Evolutionary conservation across 495 filamentous ascomycete genomes (phyloP), one percentile per base, ranked within the genome.

Genomic region (Aspergillus indologenus): DNA sequence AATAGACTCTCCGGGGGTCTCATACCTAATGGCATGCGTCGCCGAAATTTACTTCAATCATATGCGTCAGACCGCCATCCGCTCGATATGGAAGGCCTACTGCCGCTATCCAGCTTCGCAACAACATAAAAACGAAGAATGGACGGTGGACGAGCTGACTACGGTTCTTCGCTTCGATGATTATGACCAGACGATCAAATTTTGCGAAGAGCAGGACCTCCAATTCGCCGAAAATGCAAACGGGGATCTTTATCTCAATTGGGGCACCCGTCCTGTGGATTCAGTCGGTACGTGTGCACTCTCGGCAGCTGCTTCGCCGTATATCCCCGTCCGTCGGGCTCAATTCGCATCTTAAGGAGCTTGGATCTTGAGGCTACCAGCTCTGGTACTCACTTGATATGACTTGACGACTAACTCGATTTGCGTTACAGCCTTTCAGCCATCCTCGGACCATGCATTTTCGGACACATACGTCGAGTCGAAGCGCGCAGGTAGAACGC

Each of bases 21-120:
- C 93, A 0, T 98, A 96, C 71, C 81, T 92, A 19, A 93, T 95
- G 88, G 93, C 89, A 6, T 97, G 93, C 69, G 87, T 96, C 43
- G 92, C 92, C 2, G 92, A 97, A 68, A 87, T 92, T 17, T 90
- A 92, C 62, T 98, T 98, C 73, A 89, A 87, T 53, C 76, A 84
- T 17, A 78, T 98, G 22, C 90, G 94, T 20, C 86, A 87, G 58
- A 85, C 80, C 19, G 87, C 91, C 5, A 79, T 98, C 46, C 85
- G 86, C 56, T 82, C 86, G 2, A 82, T 98, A 11, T 82, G 75
- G 74, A 80, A 76, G 53, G 79, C 72, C 6, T 86, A 81, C 59
- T 76, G 76, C 31, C 80, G 80, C 19, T 72, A 69, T 34, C 81
- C 83, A 1, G 81, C 81, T 56, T 83, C 85, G 5, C 82, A 83